phyloP scores from a whole-genome alignment of 768 basidiomycete species.

The Paxillus ammoniavirescens region DNA sequence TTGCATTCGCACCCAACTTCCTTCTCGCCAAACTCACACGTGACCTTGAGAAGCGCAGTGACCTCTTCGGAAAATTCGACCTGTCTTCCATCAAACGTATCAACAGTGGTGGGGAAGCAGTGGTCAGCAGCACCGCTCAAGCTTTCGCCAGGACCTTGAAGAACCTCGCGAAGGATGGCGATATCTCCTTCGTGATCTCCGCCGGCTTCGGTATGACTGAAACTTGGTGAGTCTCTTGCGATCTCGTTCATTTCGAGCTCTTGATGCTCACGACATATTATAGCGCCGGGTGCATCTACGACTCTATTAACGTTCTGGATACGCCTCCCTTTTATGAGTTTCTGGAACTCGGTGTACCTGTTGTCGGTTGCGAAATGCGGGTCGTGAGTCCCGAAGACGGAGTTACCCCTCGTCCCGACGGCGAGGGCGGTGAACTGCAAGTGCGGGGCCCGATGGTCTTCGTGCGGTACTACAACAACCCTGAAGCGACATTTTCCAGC shows the following conservation, averaged over 20 bases:
- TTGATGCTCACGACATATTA: background rate
- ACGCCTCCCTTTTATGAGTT: slow-evolving; percentile 29
- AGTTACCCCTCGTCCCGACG: slow-evolving; percentile 21
- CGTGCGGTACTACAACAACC: slow-evolving; percentile 48
- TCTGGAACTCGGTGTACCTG: slow-evolving; percentile 35
- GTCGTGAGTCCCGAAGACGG: slow-evolving; percentile 31
- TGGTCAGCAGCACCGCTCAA: slow-evolving; percentile 37
- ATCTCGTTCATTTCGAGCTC: background rate
- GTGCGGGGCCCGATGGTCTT: slow-evolving; percentile 41
- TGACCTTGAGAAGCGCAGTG: slow-evolving; percentile 27
- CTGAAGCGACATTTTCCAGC: slow-evolving; percentile 43
- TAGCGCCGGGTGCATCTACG: slow-evolving; percentile 42
- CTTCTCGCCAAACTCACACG: slow-evolving; percentile 38
- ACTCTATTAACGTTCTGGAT: slow-evolving; percentile 25
- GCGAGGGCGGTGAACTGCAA: slow-evolving; percentile 39
- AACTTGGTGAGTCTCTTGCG: slow-evolving; percentile 30
- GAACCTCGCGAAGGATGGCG: slow-evolving; percentile 19
- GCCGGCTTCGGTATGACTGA: slow-evolving; percentile 45
- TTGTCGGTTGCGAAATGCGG: slow-evolving; percentile 35
- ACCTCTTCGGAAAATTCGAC: slow-evolving; percentile 28
- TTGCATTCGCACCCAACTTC: slow-evolving; percentile 42
- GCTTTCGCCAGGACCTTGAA: slow-evolving; percentile 35
- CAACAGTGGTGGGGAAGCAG: slow-evolving; percentile 44
- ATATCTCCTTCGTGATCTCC: slow-evolving; percentile 12
- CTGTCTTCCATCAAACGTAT: slow-evolving; percentile 34